These are phyloP conservation scores for Cyanodermella asteris DNA, from an alignment of 2,329 filamentous ascomycete genomes.

Conservation along the genomic window DNA sequence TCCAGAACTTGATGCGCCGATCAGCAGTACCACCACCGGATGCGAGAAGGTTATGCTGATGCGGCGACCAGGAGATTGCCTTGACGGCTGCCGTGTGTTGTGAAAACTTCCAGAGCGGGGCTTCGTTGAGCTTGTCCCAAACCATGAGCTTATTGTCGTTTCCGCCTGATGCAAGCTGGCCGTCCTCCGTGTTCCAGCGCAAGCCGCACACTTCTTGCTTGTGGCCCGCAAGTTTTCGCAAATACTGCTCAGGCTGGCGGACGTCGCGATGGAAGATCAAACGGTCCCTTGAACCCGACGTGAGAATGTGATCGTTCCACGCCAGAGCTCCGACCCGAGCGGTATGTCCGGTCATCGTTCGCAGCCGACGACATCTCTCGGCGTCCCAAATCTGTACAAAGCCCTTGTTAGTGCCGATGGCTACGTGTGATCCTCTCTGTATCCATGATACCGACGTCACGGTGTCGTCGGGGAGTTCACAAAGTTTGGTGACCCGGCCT, in stretches of 20 bases:
- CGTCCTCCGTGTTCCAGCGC: conserved; percentile 92
- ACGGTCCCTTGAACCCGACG: conserved; percentile 81
- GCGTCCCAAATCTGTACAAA: conserved; percentile 97
- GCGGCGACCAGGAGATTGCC: conserved; percentile 92
- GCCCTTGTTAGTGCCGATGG: conserved; percentile 85
- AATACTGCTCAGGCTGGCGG: conserved; percentile 72
- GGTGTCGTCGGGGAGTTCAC: conserved; percentile 75
- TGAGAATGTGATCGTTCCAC: conserved; percentile 96
- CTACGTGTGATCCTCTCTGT: conserved; percentile 83
- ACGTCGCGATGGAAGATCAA: conserved; percentile 92
- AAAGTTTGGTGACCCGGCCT: conserved; percentile 80
- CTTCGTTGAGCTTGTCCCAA: conserved; percentile 89
- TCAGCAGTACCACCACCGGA: conserved; percentile 92
- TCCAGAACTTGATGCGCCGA: conserved; percentile 93
- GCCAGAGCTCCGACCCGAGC: conserved; percentile 81
- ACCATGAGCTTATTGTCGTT: conserved; percentile 99
- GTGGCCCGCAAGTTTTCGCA: conserved; percentile 71
- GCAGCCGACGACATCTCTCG: conserved; percentile 57
- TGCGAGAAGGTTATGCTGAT: conserved; percentile 82
- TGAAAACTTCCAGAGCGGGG: conserved; percentile 79
- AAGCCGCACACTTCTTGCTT: conserved; percentile 96
- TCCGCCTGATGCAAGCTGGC: conserved; percentile 81
- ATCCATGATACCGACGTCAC: conserved; percentile 98
- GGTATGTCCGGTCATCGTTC: conserved; percentile 94
- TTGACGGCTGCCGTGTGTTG: conserved; percentile 94